Conservation (phyloP, 2,329 filamentous ascomycete species). For the Fusarium cicatricum region DNA sequence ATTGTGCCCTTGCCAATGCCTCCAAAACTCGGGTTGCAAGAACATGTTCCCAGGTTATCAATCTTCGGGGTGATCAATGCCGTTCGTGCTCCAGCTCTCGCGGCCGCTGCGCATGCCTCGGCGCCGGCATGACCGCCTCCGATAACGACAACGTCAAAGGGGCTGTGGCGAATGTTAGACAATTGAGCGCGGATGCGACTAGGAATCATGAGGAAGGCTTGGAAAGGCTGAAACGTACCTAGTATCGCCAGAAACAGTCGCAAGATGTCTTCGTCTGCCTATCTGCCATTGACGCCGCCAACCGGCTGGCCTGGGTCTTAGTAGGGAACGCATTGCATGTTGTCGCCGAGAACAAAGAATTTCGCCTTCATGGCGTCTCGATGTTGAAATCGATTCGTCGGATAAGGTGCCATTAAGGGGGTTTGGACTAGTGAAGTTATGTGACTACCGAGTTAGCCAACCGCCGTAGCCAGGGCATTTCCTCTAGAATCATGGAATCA, state of each 20-base stretch:
- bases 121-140: constrained; percentile 95
- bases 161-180: constrained; percentile 52
- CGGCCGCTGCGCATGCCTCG: constrained; percentile 91
- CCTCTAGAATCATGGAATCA: not conserved
- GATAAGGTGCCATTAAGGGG: constrained; percentile 7
- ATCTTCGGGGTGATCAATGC: constrained; percentile 88
- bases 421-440: constrained; percentile 20
- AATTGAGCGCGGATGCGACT: not conserved
- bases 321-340: constrained; percentile 44
- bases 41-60: constrained; percentile 92
- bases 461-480: too few relatives aligned
- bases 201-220: not conserved
- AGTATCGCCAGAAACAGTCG: constrained; percentile 43
- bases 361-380: constrained; percentile 17
- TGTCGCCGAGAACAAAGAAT: constrained; percentile 22
- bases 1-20: constrained; percentile 99
- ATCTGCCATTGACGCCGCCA: constrained; percentile 30
- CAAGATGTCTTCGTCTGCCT: constrained; percentile 38
- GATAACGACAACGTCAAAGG: constrained; percentile 93
- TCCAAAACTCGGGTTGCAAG: constrained; percentile 95
- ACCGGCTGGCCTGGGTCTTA: constrained; percentile 34
- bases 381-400: constrained; percentile 13
- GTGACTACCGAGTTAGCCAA: constrained; percentile 12
- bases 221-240: constrained; percentile 37
- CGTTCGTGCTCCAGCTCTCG: constrained; percentile 86